Percentiles rank a stretch among this genome's conserved stretches.
phyloP scores from a whole-genome alignment of 495 filamentous ascomycete species.

The Cudoniella acicularis region DNA sequence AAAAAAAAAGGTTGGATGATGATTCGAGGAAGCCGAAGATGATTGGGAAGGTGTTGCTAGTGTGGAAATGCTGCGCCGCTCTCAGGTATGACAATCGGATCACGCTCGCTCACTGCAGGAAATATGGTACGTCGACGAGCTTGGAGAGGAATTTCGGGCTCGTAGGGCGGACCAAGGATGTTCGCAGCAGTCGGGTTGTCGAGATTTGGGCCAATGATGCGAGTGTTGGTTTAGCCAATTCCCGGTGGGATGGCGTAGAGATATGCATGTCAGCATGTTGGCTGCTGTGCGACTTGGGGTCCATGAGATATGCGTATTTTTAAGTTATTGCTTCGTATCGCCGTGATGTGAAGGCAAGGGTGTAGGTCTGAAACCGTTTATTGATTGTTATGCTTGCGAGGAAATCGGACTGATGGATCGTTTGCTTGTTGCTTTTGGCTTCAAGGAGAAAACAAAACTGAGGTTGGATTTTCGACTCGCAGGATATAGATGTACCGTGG shows the following conservation, averaged over 20 bases:
- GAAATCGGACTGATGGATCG: not conserved
- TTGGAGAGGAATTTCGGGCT: not conserved
- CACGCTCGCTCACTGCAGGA: not conserved
- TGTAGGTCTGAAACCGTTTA: not conserved
- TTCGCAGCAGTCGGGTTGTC: not conserved
- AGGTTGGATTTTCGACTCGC: not conserved
- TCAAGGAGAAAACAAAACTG: not conserved
- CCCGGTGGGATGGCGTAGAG: conserved; percentile 7
- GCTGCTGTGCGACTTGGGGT: conserved; percentile 1
- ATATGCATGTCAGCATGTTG: conserved; percentile 14
- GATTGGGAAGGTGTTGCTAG: not conserved
- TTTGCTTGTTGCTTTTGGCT: conserved; percentile 2
- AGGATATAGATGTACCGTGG: conserved; percentile 3
- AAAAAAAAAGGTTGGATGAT: not conserved
- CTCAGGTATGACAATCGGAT: not conserved
- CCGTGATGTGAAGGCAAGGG: not conserved
- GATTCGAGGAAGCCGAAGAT: not conserved
- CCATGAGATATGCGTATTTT: not conserved
- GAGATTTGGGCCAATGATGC: not conserved
- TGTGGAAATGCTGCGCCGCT: not conserved
- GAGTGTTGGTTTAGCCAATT: not conserved
- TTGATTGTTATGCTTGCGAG: not conserved
- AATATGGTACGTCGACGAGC: not conserved
- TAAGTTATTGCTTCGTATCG: not conserved
- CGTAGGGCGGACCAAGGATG: not conserved